A percentile compares a stretch with the other conserved stretches of the same genome.
phyloP scores from a whole-genome alignment of 495 filamentous ascomycete species.

The Neurospora sp. region DNA sequence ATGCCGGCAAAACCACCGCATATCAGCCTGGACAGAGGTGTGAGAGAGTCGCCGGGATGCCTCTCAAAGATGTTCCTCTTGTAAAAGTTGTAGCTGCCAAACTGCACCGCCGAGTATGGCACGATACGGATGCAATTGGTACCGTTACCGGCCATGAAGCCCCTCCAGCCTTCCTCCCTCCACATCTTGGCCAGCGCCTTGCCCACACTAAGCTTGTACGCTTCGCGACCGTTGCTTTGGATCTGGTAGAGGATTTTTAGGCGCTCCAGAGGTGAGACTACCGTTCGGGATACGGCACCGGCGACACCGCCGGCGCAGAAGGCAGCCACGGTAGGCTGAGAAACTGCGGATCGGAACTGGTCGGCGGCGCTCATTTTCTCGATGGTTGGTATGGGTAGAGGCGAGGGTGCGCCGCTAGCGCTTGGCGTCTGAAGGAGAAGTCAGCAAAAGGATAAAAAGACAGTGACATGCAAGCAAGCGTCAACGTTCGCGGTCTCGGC shows the following conservation, averaged over 20 bases:
- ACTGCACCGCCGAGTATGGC: slow-evolving; percentile 95
- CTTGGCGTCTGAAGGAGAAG: slow-evolving; percentile 2
- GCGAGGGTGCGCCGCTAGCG: slow-evolving; percentile 14
- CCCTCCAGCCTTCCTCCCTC: slow-evolving; percentile 89
- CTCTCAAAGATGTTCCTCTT: slow-evolving; percentile 78
- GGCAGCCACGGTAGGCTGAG: slow-evolving; percentile 76
- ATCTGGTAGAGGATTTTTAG: slow-evolving; percentile 97
- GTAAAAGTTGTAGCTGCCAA: slow-evolving; percentile 95
- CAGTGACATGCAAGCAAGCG: background rate
- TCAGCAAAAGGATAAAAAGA: background rate
- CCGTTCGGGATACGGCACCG: slow-evolving; percentile 92
- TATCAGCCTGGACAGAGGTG: slow-evolving; percentile 57
- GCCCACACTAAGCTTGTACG: slow-evolving; percentile 84
- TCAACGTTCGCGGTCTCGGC: background rate
- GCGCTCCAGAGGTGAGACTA: slow-evolving; percentile 90
- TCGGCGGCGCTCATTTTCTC: slow-evolving; percentile 5
- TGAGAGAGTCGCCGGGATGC: slow-evolving; percentile 55
- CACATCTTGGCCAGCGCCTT: slow-evolving; percentile 91
- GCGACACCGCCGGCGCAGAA: slow-evolving; percentile 95
- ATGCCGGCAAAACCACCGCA: slow-evolving; percentile 88
- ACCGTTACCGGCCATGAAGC: slow-evolving; percentile 94
- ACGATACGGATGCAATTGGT: slow-evolving; percentile 98
- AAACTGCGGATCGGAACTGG: slow-evolving; percentile 40
- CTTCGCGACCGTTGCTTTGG: slow-evolving; percentile 79
- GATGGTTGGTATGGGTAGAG: slow-evolving; percentile 2